Percentiles rank a stretch among this genome's conserved stretches.
phyloP scores from a whole-genome alignment of 495 filamentous ascomycete genomes.

The Endocarpon pusillum region DNA sequence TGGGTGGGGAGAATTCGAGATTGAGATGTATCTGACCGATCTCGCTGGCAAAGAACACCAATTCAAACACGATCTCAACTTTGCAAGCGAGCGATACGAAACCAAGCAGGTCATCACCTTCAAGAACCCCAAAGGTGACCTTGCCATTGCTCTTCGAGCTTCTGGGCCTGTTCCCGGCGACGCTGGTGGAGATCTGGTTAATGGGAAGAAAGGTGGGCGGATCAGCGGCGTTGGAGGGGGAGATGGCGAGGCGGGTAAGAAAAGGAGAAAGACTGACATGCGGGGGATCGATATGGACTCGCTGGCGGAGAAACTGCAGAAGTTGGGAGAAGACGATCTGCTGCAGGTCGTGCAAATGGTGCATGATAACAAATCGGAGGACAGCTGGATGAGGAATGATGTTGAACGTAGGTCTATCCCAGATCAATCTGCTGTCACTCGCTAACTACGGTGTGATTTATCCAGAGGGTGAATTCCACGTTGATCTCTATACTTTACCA shows the following conservation, averaged over 20 bases:
- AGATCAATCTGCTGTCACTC: conserved; percentile 7
- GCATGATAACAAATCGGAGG: conserved; percentile 81
- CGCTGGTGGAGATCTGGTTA: no score
- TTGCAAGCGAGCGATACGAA: conserved; percentile 65
- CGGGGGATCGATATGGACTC: conserved; percentile 79
- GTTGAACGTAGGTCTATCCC: conserved; percentile 54
- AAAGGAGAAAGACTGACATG: conserved; percentile 57
- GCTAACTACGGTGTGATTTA: neutral
- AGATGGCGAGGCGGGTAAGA: conserved; percentile 39
- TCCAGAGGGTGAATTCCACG: conserved; percentile 90
- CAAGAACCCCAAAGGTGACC: conserved; percentile 75
- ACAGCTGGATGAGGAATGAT: conserved; percentile 94
- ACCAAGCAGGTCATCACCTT: conserved; percentile 67
- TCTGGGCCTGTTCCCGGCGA: conserved; percentile 72
- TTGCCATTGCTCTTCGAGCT: conserved; percentile 56
- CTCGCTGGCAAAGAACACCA: conserved; percentile 68
- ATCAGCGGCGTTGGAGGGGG: conserved; percentile 16
- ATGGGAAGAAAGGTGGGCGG: no score
- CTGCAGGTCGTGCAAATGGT: conserved; percentile 94
- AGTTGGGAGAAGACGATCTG: conserved; percentile 73
- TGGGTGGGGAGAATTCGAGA: conserved; percentile 98
- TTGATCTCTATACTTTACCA: conserved; percentile 90
- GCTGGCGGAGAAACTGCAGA: conserved; percentile 80
- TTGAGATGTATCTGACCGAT: conserved; percentile 66
- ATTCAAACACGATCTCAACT: conserved; percentile 83